These are phyloP conservation scores for Neospora caninum DNA, from an alignment of 169 alveolate species.

Conservation along the genomic window DNA sequence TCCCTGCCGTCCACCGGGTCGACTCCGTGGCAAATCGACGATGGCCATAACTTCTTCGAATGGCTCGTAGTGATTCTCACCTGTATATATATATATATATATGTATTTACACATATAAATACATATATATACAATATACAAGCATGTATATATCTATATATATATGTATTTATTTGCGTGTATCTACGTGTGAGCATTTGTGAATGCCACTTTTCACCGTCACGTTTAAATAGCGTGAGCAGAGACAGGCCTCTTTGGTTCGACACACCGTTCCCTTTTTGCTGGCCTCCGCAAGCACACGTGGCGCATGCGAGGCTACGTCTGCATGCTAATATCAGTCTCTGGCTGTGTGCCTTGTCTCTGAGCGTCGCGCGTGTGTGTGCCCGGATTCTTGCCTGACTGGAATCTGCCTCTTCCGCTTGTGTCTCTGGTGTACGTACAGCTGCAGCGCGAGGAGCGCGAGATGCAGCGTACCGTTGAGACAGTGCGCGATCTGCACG, in stretches of 20 bases:
- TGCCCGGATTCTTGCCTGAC: neutral
- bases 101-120: neutral
- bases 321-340: too few species aligned
- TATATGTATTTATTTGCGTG: neutral
- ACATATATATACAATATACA: neutral
- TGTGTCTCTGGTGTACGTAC: neutral
- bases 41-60: too few species aligned
- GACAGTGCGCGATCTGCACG: neutral
- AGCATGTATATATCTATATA: neutral
- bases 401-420: neutral
- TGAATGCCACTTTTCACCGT: too few species aligned
- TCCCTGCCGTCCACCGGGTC: too few species aligned
- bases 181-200: neutral
- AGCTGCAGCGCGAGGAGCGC: conserved; percentile 27
- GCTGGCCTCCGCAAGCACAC: too few species aligned
- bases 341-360: too few species aligned
- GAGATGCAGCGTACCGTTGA: neutral
- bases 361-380: neutral
- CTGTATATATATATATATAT: neutral
- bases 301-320: too few species aligned
- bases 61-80: too few species aligned
- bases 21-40: too few species aligned
- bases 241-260: too few species aligned
- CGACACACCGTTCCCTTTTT: too few species aligned
- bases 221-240: too few species aligned